Evolutionary conservation across 2,329 filamentous ascomycete genomes (phyloP), one percentile per base, ranked within the genome.

Genomic region (Xylaria sp.): DNA sequence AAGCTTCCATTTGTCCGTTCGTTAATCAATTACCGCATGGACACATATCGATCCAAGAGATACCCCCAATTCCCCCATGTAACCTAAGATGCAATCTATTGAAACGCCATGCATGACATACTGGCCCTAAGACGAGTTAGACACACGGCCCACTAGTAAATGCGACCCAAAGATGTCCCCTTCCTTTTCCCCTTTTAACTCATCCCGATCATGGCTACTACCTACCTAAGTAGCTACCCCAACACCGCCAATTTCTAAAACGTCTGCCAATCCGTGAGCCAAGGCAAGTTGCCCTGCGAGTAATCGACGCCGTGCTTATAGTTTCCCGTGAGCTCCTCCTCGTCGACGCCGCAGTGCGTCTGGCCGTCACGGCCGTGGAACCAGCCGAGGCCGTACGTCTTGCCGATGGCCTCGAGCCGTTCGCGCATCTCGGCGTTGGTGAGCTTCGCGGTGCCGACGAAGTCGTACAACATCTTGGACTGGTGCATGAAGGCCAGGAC

Each of bases 401-500:
- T 91, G 46, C 87, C 86, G n/a, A 87, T 80, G 10, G 78, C 81
- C 69, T 88, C 87, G 44, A 94, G 83, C 77, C 85, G 84, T 65
- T 80, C 79, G 72, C 86, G 88, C 89, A 93, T 92, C 76, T 89
- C 81, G 15, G 83, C 81, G 63, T 86, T 88, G 73, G 84, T 87
- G 60, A 90, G 80, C 80, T 88, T 88, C 70, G 90, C 87, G 25
- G 91, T 93, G 51, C 88, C 89, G 15, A 93, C 90, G 79, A 94
- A 94, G 75, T 89, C 88, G 71, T 89, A 90, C 55, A 94, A 82
- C 92, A 94, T 94, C 80, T 92, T 92, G 78, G 88, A 91, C 81
- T 94, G 91, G 79, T 94, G 90, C 69, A 94, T 92, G 76, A 91
- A 94, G 0, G 91, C 91, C 63, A 95, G 84, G 63, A 94, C 88